A percentile compares a stretch with the other conserved stretches of the same genome.
Evolutionary conservation across 768 basidiomycete species (phyloP).

Genomic region (Russula earlei): DNA sequence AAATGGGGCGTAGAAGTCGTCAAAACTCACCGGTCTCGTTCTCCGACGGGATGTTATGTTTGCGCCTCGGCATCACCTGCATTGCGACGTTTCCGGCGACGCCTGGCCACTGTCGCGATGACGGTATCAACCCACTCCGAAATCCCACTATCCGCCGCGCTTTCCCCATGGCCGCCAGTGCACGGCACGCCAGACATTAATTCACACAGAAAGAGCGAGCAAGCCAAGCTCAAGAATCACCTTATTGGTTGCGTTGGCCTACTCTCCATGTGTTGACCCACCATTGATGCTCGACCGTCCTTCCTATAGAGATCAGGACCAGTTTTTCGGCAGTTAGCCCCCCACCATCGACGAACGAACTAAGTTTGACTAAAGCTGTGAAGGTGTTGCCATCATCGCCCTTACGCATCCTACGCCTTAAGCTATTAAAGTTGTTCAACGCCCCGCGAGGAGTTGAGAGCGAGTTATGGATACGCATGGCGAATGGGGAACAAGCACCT

Average conservation of each 20-base stretch:
- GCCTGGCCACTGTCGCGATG: background rate
- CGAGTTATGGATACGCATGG: conserved; percentile 47
- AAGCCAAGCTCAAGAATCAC: conserved; percentile 46
- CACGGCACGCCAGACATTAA: conserved; percentile 44
- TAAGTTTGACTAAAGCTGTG: conserved; percentile 27
- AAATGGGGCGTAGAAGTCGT: background rate
- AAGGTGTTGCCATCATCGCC: conserved; percentile 63
- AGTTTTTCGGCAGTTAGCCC: background rate
- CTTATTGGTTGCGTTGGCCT: conserved; percentile 42
- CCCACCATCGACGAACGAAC: conserved; percentile 6
- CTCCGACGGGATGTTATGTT: background rate
- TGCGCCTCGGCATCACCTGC: background rate
- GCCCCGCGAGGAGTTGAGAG: conserved; percentile 28
- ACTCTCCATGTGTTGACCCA: background rate
- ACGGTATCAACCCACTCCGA: background rate
- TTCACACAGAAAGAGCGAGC: conserved; percentile 22
- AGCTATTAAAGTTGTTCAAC: conserved; percentile 33
- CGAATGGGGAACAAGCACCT: conserved; percentile 36
- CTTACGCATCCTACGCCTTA: conserved; percentile 52
- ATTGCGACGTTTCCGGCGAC: background rate
- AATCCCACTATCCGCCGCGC: background rate
- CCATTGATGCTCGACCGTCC: background rate
- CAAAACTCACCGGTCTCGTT: background rate
- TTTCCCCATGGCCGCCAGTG: conserved; percentile 33
- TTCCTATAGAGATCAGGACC: conserved; percentile 19